phyloP scores from a whole-genome alignment of 2,329 filamentous ascomycete genomes.

The Aspergillus quadricinctus region DNA sequence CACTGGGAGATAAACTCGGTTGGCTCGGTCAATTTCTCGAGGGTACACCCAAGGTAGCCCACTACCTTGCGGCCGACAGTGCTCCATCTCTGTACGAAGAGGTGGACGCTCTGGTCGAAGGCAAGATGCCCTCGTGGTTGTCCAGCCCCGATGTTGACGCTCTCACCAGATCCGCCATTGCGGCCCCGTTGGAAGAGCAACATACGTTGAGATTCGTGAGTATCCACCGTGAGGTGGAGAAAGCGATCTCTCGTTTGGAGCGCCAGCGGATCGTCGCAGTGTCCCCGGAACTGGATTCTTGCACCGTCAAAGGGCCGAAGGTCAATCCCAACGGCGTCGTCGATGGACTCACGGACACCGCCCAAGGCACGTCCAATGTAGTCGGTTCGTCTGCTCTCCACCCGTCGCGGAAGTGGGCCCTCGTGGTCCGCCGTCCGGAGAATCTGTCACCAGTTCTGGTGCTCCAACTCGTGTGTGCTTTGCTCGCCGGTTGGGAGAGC shows the following conservation, averaged over 20 bases:
- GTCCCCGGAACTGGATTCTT: constrained; percentile 2
- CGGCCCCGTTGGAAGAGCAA: constrained; percentile 2
- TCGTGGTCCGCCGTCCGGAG: constrained; percentile 16
- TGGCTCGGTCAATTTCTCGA: constrained; percentile 3
- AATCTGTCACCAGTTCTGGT: constrained; percentile 14
- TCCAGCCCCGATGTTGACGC: neutral
- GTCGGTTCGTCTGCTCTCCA: constrained; percentile 8
- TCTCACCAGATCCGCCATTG: constrained; percentile 4
- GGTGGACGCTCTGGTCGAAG: constrained; percentile 8
- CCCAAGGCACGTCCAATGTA: constrained; percentile 15
- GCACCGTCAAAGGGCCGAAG: constrained; percentile 6
- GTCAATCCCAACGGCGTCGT: constrained; percentile 6
- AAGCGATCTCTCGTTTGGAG: constrained; percentile 11
- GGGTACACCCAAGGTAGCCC: constrained; percentile 9
- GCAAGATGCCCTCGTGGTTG: neutral
- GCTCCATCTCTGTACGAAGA: constrained; percentile 6
- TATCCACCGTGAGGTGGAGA: constrained; percentile 10
- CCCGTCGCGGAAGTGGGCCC: constrained; percentile 12
- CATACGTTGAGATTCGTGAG: constrained; percentile 1
- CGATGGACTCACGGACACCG: constrained; percentile 13
- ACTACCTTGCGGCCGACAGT: constrained; percentile 7
- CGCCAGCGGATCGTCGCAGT: constrained; percentile 1
- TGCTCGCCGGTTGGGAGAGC: constrained; percentile 9
- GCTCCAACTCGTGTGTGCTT: constrained; percentile 5
- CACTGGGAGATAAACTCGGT: constrained; percentile 6